phyloP scores from a whole-genome alignment of 371 early-diverging fungal genomes.

The Syncephalastrum monosporum region DNA sequence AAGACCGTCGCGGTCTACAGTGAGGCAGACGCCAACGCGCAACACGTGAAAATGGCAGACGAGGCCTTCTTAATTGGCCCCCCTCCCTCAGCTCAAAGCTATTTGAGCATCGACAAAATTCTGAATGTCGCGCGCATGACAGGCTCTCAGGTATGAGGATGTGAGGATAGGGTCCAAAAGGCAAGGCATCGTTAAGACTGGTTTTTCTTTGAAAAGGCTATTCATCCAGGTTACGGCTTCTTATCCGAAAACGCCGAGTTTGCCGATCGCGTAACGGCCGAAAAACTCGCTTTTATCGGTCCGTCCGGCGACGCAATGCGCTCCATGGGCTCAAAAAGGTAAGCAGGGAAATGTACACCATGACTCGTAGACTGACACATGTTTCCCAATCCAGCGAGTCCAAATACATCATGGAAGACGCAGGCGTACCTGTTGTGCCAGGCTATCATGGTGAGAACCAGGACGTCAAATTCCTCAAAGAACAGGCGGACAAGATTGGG shows the following conservation, averaged over 20 bases:
- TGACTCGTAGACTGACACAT: background rate
- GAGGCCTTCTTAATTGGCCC: conserved; percentile 92
- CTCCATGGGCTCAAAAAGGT: conserved; percentile 95
- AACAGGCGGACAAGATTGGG: conserved; percentile 79
- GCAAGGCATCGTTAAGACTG: background rate
- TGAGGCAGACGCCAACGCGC: conserved; percentile 85
- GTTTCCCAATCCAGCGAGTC: conserved; percentile 60
- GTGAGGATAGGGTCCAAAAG: background rate
- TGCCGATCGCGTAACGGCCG: conserved; percentile 72
- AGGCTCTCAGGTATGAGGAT: conserved; percentile 71
- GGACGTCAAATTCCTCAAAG: conserved; percentile 69
- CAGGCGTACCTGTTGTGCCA: conserved; percentile 90
- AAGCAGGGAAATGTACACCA: background rate
- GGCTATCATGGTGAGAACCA: conserved; percentile 95
- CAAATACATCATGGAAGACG: conserved; percentile 88
- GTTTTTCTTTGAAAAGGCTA: conserved; percentile 53
- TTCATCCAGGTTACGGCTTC: conserved; percentile 97
- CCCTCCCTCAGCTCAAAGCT: conserved; percentile 82
- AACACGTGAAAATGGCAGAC: conserved; percentile 89
- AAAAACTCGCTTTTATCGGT: conserved; percentile 85
- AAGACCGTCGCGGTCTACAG: conserved; percentile 95
- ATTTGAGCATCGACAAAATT: conserved; percentile 85
- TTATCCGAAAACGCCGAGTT: conserved; percentile 95
- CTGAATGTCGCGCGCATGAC: conserved; percentile 77
- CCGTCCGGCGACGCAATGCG: conserved; percentile 90